Conservation (phyloP, 257 asterid genomes). For the Solanum chmielewskii region DNA sequence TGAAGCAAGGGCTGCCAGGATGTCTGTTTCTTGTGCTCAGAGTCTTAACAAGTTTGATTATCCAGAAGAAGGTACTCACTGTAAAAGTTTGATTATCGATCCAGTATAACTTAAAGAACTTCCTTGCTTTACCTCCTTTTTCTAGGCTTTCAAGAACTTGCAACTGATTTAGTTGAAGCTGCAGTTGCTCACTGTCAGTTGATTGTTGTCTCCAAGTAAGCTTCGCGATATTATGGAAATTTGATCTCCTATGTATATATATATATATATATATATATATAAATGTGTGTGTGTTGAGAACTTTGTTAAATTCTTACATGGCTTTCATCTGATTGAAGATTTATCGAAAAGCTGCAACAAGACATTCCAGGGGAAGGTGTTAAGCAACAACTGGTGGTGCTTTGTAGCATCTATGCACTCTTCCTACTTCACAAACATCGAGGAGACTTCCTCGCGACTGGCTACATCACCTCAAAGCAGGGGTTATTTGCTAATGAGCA, state of each 20-base stretch:
- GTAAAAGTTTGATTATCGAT: not conserved
- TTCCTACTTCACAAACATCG: conserved; percentile 81
- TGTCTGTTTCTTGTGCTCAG: conserved; percentile 70
- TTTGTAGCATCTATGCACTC: conserved; percentile 66
- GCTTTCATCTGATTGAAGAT: conserved; percentile 20
- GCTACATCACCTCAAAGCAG: conserved; percentile 74
- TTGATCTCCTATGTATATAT: not conserved
- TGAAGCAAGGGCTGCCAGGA: conserved; percentile 91
- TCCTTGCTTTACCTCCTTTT: not conserved
- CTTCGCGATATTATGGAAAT: not conserved
- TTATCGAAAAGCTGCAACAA: conserved; percentile 69
- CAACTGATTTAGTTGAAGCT: conserved; percentile 92
- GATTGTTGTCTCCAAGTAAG: conserved; percentile 94
- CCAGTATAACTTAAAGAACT: not conserved
- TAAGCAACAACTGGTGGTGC: conserved; percentile 62
- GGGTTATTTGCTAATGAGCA: conserved; percentile 76
- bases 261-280: too few species aligned
- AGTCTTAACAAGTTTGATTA: conserved; percentile 57
- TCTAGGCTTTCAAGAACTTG: conserved; percentile 82
- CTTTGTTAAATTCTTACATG: not conserved
- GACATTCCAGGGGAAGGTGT: conserved; percentile 78
- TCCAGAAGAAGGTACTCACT: conserved; percentile 67
- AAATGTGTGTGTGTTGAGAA: not conserved
- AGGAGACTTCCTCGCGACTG: conserved; percentile 73
- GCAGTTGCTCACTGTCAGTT: conserved; percentile 88